Percentiles rank a stretch among this genome's conserved stretches.
These are phyloP conservation scores for Przewalskia tangutica DNA, from an alignment of 257 asterid genomes.

Conservation along the genomic window DNA sequence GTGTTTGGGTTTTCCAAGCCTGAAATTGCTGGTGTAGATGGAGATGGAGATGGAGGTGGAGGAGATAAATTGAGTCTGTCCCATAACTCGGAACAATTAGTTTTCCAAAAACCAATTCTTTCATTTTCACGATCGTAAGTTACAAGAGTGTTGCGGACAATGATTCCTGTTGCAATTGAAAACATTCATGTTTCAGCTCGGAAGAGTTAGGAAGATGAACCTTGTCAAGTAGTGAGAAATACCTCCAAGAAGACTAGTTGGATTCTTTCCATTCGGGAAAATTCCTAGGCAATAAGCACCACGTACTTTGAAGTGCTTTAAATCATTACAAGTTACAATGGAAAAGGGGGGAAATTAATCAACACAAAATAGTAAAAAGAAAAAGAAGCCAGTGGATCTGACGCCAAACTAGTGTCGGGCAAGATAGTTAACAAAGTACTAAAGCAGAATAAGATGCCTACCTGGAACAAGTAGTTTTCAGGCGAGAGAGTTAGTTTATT, in stretches of 20 bases:
- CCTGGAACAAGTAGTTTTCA: conserved; percentile 90
- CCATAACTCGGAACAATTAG: conserved; percentile 92
- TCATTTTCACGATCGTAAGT: conserved; percentile 89
- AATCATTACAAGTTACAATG: background rate
- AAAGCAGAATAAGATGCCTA: conserved; percentile 18
- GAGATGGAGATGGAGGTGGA: background rate
- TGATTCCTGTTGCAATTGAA: conserved; percentile 41
- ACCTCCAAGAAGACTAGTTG: conserved; percentile 99
- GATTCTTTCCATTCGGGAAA: conserved; percentile 93
- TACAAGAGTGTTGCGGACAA: conserved; percentile 93
- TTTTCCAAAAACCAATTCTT: conserved; percentile 90
- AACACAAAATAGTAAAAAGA: conserved; percentile 1
- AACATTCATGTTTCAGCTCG: background rate
- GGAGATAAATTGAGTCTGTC: conserved; percentile 54
- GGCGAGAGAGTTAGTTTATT: conserved; percentile 74
- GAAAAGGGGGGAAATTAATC: conserved; percentile 2
- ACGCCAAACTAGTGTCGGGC: background rate
- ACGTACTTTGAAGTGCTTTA: conserved; percentile 82
- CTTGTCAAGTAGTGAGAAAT: conserved; percentile 8
- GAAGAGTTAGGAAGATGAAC: background rate
- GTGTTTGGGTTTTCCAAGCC: conserved; percentile 18
- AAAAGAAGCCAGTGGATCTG: background rate
- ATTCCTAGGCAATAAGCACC: conserved; percentile 97
- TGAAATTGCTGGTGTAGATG: conserved; percentile 21
- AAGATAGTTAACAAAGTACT: background rate